Evolutionary conservation across 1,139 yeast genomes (phyloP), one percentile per base, ranked within the genome.

Genomic region (Suhomyces bolitotheri): DNA sequence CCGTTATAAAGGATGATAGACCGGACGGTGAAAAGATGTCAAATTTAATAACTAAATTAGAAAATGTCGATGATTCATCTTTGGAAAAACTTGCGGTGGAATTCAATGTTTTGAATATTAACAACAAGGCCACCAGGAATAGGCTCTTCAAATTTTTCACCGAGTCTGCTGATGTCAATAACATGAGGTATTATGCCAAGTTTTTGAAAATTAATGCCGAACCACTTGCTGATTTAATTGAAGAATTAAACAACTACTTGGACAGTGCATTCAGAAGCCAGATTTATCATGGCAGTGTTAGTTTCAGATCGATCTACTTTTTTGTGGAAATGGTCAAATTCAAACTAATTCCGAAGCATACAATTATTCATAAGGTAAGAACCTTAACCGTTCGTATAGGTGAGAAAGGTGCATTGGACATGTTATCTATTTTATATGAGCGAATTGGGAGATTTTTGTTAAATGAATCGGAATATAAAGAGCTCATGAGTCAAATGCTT

Each of bases 271-370:
- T 85, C 46, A 67, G 84, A 45, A 69, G 76, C 19, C 88, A 78
- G 50, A 66, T 81, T 23, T 70, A 71, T 43, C 69, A 79, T 19
- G 71, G 72, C 36, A 55, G 52, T 21, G 56, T 82, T 36, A 77
- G 78, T 44, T 75, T 80, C 47, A 72, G 68, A 45, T 79, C 75
- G 45, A 73, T 85, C 25, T 66, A 73, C 23, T 82, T 83, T 44
- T 81, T 86, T 45, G 67, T 80, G 33, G 97, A 90, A 51, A 64
- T 89, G 62, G 76, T 83, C 30, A 87, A 86, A 53, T 90, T 89
- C 56, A 79, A 76, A 45, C 57, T 88, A 46, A 68, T 89, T n/a
- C 94, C 95, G 0, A 65, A 69, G 14, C 83, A 78, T 56, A 69
- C 82, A 36, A 70, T 82, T 4, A 84, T 88, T 55, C 92, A 88